phyloP scores from a whole-genome alignment of 1,284 basidiomycete genomes.

The Melampsora larici-populina region DNA sequence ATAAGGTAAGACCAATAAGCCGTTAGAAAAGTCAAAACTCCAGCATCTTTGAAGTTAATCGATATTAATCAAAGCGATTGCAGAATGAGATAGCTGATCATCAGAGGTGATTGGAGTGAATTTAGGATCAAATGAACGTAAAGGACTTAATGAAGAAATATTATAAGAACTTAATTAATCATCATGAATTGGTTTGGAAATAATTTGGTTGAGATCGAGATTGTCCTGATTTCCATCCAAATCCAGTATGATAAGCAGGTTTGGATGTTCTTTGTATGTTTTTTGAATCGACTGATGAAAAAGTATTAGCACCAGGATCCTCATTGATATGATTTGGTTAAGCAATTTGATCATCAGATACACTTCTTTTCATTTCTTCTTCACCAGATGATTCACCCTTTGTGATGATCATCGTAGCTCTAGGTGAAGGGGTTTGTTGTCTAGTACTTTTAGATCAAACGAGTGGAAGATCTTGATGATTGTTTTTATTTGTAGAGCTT shows the following conservation, averaged over 20 bases:
- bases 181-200: background rate
- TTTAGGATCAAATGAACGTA: constrained; percentile 1
- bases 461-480: no score
- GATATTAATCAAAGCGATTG: constrained; percentile 53
- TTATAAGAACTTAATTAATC: background rate
- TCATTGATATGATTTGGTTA: no score
- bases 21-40: constrained; percentile 48
- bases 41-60: constrained; percentile 41
- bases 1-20: constrained; percentile 51
- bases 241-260: background rate
- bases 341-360: no score
- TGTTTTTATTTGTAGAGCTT: no score
- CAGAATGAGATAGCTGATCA: constrained; percentile 53
- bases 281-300: background rate
- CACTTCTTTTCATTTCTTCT: no score
- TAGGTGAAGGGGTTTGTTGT: no score
- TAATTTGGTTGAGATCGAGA: background rate
- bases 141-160: background rate
- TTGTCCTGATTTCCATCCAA: constrained; percentile 11
- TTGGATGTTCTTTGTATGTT: background rate
- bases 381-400: no score
- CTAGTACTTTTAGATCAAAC: no score
- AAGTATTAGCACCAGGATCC: no score
- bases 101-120: constrained; percentile 42
- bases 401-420: no score